A percentile compares a stretch with the other conserved stretches of the same genome.
Evolutionary conservation across 2,329 filamentous ascomycete species (phyloP).

Genomic region (Nothophoma quercina): DNA sequence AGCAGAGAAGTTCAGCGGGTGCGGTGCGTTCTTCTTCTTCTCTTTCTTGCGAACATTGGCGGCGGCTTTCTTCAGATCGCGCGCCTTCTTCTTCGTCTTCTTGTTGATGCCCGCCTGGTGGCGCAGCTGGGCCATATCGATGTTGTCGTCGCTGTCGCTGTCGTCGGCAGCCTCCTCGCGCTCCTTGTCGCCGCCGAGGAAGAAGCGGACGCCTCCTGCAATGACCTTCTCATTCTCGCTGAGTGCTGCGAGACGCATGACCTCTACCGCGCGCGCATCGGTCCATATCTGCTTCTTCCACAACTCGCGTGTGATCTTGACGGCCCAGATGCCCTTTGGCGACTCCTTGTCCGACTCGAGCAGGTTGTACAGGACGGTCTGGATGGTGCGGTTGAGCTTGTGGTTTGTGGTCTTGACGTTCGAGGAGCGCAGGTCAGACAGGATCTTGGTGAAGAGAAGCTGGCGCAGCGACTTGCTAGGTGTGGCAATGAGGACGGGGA

Average conservation of each 20-base stretch:
- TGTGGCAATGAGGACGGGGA: conserved; percentile 90
- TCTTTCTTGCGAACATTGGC: conserved; percentile 85
- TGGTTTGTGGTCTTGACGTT: conserved; percentile 92
- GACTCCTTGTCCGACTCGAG: conserved; percentile 85
- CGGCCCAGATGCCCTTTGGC: conserved; percentile 90
- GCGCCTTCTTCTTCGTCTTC: conserved; percentile 88
- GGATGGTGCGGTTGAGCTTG: conserved; percentile 88
- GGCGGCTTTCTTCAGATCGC: conserved; percentile 79
- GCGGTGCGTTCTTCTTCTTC: conserved; percentile 85
- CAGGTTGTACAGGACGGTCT: conserved; percentile 91
- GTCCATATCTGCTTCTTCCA: conserved; percentile 98
- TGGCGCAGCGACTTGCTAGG: conserved; percentile 87
- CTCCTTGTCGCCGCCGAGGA: conserved; percentile 94
- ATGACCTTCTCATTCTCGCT: conserved; percentile 94
- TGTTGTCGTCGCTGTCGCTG: conserved; percentile 77
- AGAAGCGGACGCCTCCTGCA: conserved; percentile 87
- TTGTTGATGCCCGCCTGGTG: conserved; percentile 94
- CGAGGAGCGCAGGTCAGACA: conserved; percentile 86
- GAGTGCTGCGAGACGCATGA: conserved; percentile 93
- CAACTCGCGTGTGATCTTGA: conserved; percentile 92
- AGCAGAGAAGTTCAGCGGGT: conserved; percentile 93
- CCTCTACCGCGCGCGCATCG: conserved; percentile 91
- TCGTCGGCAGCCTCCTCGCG: conserved; percentile 87
- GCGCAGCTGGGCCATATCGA: conserved; percentile 81
- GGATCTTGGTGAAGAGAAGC: conserved; percentile 86